Percentiles rank a stretch among this genome's conserved stretches.
Evolutionary conservation across 2,329 filamentous ascomycete genomes (phyloP).

Genomic region (Stagonosporopsis vannaccii): DNA sequence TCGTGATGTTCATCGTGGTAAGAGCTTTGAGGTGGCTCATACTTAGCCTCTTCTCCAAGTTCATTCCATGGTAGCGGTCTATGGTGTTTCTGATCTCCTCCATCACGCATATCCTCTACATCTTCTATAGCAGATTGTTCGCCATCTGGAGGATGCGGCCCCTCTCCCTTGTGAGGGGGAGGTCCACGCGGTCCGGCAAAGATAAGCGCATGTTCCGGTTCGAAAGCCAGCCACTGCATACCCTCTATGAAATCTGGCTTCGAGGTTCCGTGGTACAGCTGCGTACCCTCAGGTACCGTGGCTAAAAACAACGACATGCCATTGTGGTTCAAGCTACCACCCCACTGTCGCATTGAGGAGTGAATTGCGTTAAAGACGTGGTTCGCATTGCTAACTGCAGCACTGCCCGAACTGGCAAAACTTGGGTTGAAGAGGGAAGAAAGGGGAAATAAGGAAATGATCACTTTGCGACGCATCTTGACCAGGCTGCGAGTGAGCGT

Average conservation of each 20-base stretch:
- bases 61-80: neutral
- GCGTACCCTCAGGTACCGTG: conserved; percentile 68
- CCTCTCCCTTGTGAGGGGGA: conserved; percentile 10
- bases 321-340: conserved; percentile 75
- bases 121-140: neutral
- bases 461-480: conserved; percentile 22
- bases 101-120: neutral
- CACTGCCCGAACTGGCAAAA: conserved; percentile 1
- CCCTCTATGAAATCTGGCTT: conserved; percentile 57
- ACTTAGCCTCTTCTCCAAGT: neutral
- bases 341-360: conserved; percentile 76
- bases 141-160: neutral
- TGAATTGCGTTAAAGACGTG: conserved; percentile 77
- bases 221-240: conserved; percentile 78
- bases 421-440: neutral
- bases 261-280: conserved; percentile 71
- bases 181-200: conserved; percentile 60
- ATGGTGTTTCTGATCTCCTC: neutral
- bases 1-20: neutral
- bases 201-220: conserved; percentile 73
- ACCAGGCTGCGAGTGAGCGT: conserved; percentile 6
- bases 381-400: conserved; percentile 59
- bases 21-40: conserved; percentile 1
- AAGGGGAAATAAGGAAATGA: conserved; percentile 8
- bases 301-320: conserved; percentile 76